A percentile compares a stretch with the other conserved stretches of the same genome.
Evolutionary conservation across 2,329 filamentous ascomycete species (phyloP).

Genomic region (Neofusicoccum umdonicola): DNA sequence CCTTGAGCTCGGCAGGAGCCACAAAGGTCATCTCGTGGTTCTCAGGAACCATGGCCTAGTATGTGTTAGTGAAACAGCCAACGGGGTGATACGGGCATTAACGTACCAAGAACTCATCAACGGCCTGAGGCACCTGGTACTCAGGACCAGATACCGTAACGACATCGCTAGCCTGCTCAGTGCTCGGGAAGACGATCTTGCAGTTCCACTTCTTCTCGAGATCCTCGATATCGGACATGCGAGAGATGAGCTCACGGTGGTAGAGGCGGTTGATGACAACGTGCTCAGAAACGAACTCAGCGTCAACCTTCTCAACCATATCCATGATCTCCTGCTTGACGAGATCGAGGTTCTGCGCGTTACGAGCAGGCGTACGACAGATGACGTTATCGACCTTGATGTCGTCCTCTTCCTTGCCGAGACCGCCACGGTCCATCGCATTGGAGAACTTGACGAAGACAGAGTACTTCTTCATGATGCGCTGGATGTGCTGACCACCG

Average conservation of each 20-base stretch:
- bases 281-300: slow-evolving; percentile 91
- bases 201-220: slow-evolving; percentile 99
- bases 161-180: slow-evolving; percentile 93
- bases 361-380: slow-evolving; percentile 92
- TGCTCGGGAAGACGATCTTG: slow-evolving; percentile 98
- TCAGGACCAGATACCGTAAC: slow-evolving; percentile 94
- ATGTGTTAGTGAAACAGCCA: slow-evolving; percentile 29
- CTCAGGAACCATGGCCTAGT: slow-evolving; percentile 90
- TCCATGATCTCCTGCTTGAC: slow-evolving; percentile 99
- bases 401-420: slow-evolving; percentile 94
- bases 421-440: slow-evolving; percentile 92
- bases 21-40: slow-evolving; percentile 87
- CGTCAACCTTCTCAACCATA: slow-evolving; percentile 97
- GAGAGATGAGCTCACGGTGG: slow-evolving; percentile 87
- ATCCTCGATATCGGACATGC: slow-evolving; percentile 85
- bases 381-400: slow-evolving; percentile 99
- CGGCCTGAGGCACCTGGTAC: slow-evolving; percentile 95
- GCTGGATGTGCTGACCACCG: slow-evolving; percentile 95
- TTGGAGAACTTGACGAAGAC: slow-evolving; percentile 99
- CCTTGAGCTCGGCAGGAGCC: slow-evolving; percentile 70
- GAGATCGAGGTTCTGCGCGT: slow-evolving; percentile 92
- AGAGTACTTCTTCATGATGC: slow-evolving; percentile 99
- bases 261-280: slow-evolving; percentile 93
- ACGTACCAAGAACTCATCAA: slow-evolving; percentile 82
- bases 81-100: background rate